Evolutionary conservation across 495 filamentous ascomycete genomes (phyloP).

Genomic region (Podospora pseudocomata): DNA sequence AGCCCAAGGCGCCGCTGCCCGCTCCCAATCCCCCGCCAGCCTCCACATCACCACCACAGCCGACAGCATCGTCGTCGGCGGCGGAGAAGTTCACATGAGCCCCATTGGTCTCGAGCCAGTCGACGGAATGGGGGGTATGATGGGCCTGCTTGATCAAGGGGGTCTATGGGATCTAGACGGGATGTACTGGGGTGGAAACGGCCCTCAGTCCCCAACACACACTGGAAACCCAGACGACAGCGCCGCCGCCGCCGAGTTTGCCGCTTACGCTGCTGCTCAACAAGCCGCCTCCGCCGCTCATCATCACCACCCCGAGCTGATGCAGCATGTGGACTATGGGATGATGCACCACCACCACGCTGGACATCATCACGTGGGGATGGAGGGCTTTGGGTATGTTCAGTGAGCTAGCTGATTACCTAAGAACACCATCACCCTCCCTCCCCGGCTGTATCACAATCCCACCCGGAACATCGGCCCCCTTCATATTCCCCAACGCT

Average conservation of each 20-base stretch:
- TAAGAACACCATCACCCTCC: not conserved
- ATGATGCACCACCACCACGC: slow-evolving; percentile 19
- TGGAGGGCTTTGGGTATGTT: slow-evolving; percentile 24
- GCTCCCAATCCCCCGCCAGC: slow-evolving; percentile 22
- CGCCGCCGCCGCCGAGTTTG: slow-evolving; percentile 18
- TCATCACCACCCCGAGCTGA: slow-evolving; percentile 9
- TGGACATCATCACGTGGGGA: slow-evolving; percentile 3
- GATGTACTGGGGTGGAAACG: slow-evolving; percentile 41
- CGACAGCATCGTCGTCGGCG: slow-evolving; percentile 29
- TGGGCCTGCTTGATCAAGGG: slow-evolving; percentile 52
- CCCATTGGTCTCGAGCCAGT: slow-evolving; percentile 50
- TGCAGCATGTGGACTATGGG: slow-evolving; percentile 15
- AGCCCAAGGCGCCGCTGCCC: slow-evolving; percentile 29
- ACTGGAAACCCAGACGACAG: not conserved
- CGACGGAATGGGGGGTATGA: slow-evolving; percentile 47
- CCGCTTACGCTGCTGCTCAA: slow-evolving; percentile 22
- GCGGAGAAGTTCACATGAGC: slow-evolving; percentile 44
- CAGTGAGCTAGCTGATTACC: slow-evolving; percentile 8
- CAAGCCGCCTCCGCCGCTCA: not conserved
- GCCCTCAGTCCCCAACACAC: not conserved
- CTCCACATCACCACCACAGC: slow-evolving; percentile 39
- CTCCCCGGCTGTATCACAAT: not conserved
- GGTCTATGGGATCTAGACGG: slow-evolving; percentile 56
- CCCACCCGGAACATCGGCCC: not conserved
- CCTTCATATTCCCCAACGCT: not conserved